Base-by-base conservation (phyloP, 2,329 filamentous ascomycete species). In the Lithohypha guttulata region DNA sequence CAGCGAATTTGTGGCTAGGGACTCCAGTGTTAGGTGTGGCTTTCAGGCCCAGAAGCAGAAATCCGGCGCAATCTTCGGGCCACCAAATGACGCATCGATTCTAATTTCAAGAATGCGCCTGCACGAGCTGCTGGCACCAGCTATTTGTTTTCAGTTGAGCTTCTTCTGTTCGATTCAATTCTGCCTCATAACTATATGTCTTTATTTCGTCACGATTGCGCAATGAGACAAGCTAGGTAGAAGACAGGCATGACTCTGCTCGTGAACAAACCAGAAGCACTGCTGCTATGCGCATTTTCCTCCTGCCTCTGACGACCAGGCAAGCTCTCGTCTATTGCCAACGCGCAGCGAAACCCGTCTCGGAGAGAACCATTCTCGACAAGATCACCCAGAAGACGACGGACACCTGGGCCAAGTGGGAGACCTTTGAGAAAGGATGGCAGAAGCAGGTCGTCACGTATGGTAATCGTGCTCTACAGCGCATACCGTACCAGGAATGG, bases 401-500 rank as follows among this genome's bases (percentile, higher is more conserved):
- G 30, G 70, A 75, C 51, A 78, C 81, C 29, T 96, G 89, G 89
- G 73, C 82, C 3, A 66, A 69, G 42, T 96, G 89, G 87, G 91
- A 96, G 62, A 77, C 81, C 58, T 81, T 80, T 50, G 78, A 87
- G 13, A 70, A 69, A 30, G 83, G 84, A 39, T 96, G 91, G 91
- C 85, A 95, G 68, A 85, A 81, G 56, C 77, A 77, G 51, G 71
- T 95, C 14, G 89, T 91, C 37, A 70, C 73, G 43, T 93, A 89
- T 60, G 91, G 91, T 41, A 95, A 98, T 63, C 68, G 77, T 34
- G 77, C 84, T 11, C 75, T 98, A 45, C 79, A 84, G 52, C 77
- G 84, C 46, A 93, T 98, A 53, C 84, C 91, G 2, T 95, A 84
- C 59, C 84, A 96, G 63, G 91, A 98, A 79, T 98, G 91, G 91